A percentile compares a stretch with the other conserved stretches of the same genome.
Conservation (phyloP, 108 stramenopile species). For the Skeletonema menzelii region DNA sequence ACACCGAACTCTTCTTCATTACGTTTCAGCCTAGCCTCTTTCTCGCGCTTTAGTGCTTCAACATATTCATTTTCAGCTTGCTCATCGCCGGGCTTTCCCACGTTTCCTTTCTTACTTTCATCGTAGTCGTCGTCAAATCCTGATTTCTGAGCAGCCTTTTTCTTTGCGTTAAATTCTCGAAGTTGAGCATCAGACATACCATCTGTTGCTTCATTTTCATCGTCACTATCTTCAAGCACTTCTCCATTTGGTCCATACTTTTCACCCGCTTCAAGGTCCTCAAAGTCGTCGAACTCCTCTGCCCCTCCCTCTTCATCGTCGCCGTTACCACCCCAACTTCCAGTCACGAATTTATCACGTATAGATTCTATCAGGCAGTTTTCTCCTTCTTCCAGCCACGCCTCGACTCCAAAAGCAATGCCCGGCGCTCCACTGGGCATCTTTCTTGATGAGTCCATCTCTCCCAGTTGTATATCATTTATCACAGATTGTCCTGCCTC, state of each 20-base stretch:
- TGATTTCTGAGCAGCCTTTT: constrained; percentile 77
- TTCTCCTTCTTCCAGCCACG: constrained; percentile 79
- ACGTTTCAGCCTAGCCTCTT: constrained; percentile 75
- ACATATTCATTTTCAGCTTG: constrained; percentile 81
- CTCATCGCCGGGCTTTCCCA: constrained; percentile 56
- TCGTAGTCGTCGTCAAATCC: constrained; percentile 88
- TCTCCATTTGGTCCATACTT: constrained; percentile 68
- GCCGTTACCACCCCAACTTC: constrained; percentile 80
- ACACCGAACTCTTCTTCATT: constrained; percentile 91
- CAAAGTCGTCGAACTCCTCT: constrained; percentile 88
- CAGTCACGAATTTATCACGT: constrained; percentile 94
- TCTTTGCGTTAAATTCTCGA: constrained; percentile 76
- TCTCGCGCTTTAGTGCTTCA: constrained; percentile 78
- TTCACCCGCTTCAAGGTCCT: constrained; percentile 92
- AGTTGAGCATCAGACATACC: constrained; percentile 88
- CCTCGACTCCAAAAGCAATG: constrained; percentile 49
- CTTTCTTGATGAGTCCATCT: constrained; percentile 69
- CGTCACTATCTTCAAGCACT: constrained; percentile 53
- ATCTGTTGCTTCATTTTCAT: constrained; percentile 36
- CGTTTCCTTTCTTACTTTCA: constrained; percentile 76
- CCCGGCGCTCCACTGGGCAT: constrained; percentile 15
- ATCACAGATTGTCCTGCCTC: constrained; percentile 40
- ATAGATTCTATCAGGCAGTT: constrained; percentile 80
- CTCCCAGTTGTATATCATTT: constrained; percentile 52
- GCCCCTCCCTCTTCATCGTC: constrained; percentile 37